phyloP scores from a whole-genome alignment of 2,329 filamentous ascomycete species.

The Truncatella angustata region DNA sequence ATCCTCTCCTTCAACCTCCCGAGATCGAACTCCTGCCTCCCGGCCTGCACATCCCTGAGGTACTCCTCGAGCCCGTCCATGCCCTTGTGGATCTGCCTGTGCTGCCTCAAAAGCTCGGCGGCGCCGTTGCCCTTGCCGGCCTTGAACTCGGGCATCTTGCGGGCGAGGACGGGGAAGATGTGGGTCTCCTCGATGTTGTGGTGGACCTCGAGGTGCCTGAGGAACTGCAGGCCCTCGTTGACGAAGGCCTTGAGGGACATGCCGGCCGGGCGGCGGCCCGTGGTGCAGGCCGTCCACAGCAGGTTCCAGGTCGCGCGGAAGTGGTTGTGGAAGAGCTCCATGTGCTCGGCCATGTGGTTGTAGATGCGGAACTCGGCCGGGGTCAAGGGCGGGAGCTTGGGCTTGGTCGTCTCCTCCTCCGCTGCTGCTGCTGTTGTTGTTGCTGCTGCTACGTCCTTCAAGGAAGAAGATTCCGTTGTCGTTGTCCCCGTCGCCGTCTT shows the following conservation, averaged over 20 bases:
- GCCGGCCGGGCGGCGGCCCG: conserved; percentile 55
- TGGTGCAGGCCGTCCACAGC: conserved; percentile 64
- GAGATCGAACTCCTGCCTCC: conserved; percentile 60
- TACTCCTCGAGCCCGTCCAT: conserved; percentile 68
- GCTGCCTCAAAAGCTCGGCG: conserved; percentile 70
- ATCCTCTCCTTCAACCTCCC: conserved; percentile 65
- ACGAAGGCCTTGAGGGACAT: conserved; percentile 71
- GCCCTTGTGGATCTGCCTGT: conserved; percentile 75
- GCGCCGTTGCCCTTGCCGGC: conserved; percentile 32
- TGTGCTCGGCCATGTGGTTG: conserved; percentile 71
- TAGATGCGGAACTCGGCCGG: conserved; percentile 66
- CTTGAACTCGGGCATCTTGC: conserved; percentile 76
- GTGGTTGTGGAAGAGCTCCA: conserved; percentile 77
- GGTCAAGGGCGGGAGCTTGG: conserved; percentile 60
- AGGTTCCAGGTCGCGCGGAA: conserved; percentile 74
- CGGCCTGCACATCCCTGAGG: conserved; percentile 56
- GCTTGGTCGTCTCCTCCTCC: conserved; percentile 23
- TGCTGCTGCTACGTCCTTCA: no score
- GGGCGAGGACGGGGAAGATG: conserved; percentile 75
- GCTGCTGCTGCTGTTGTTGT: not conserved
- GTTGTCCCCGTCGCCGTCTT: conserved; percentile 1
- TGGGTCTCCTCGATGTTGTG: conserved; percentile 81
- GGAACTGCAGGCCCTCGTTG: conserved; percentile 65
- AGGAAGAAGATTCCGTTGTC: no score
- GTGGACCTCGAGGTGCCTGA: conserved; percentile 68